Percentiles rank a stretch among this genome's conserved stretches.
Conservation (phyloP, 2,329 filamentous ascomycete genomes). For the Aspergillus aculeatus region DNA sequence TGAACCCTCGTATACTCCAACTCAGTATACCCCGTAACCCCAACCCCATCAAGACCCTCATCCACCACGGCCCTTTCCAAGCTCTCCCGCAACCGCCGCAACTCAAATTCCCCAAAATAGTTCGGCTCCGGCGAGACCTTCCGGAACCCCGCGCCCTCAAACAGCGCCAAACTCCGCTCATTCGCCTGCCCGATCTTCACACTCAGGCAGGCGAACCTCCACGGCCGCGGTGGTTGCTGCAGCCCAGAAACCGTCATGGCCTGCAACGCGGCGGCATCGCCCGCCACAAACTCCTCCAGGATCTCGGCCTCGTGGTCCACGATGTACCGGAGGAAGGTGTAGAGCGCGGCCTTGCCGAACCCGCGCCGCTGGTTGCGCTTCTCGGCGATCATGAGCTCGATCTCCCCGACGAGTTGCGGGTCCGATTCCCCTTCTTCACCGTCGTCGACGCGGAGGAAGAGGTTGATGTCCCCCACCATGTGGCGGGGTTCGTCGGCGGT, state of each 20-base stretch:
- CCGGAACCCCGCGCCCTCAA: slow-evolving; percentile 60
- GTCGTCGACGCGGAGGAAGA: slow-evolving; percentile 69
- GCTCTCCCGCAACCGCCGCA: slow-evolving; percentile 43
- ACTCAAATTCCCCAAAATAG: slow-evolving; percentile 68
- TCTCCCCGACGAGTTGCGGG: slow-evolving; percentile 60
- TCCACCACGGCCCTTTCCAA: slow-evolving; percentile 27
- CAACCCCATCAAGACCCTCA: slow-evolving; percentile 30
- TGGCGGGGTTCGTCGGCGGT: slow-evolving; percentile 53
- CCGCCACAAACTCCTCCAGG: slow-evolving; percentile 53
- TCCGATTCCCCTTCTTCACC: slow-evolving; percentile 45
- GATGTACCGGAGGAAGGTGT: slow-evolving; percentile 70
- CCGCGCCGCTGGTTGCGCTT: slow-evolving; percentile 59
- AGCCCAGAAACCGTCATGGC: slow-evolving; percentile 3
- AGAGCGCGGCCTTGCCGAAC: slow-evolving; percentile 63
- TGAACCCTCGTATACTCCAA: slow-evolving; percentile 31
- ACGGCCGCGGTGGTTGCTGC: background rate
- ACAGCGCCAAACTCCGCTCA: slow-evolving; percentile 56
- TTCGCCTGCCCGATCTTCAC: slow-evolving; percentile 64
- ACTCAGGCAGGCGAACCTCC: slow-evolving; percentile 47
- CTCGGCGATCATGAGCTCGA: slow-evolving; percentile 83
- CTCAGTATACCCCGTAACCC: slow-evolving; percentile 40
- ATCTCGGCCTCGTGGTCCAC: slow-evolving; percentile 54
- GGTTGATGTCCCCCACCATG: slow-evolving; percentile 75
- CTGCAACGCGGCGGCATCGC: slow-evolving; percentile 15
- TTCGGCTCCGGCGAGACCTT: slow-evolving; percentile 53